Conservation (phyloP, 257 asterid genomes). For the Pogostemon cablin region DNA sequence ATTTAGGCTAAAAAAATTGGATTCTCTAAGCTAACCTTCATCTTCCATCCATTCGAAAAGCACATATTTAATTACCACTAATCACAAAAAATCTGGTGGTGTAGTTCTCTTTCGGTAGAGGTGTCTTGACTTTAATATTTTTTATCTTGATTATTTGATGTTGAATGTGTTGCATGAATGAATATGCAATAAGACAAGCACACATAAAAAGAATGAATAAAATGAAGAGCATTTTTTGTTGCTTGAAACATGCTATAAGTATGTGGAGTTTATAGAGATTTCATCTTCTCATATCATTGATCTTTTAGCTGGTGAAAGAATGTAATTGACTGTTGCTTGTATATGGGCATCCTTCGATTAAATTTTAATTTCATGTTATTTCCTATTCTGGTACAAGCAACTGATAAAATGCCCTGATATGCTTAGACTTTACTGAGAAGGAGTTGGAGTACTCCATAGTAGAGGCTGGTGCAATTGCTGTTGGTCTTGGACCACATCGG, state of each 20-base stretch:
- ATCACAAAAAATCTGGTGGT: no score
- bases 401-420: conserved; percentile 23
- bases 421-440: conserved; percentile 69
- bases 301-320: neutral
- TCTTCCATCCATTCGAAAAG: no score
- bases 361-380: neutral
- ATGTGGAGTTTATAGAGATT: no score
- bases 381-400: conserved; percentile 19
- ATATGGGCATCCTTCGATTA: conserved; percentile 19
- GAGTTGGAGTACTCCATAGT: conserved; percentile 62
- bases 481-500: conserved; percentile 91
- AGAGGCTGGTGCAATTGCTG: conserved; percentile 77
- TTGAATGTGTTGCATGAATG: neutral
- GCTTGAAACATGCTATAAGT: neutral
- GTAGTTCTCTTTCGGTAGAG: no score
- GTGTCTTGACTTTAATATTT: no score
- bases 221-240: neutral
- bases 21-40: no score
- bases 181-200: neutral
- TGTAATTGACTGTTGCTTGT: conserved; percentile 3
- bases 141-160: no score
- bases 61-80: no score
- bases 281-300: conserved; percentile 12
- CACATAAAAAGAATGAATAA: neutral
- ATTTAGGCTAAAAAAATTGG: no score